Percentiles rank a stretch among this genome's conserved stretches.
phyloP scores from a whole-genome alignment of 805 yeast genomes.

The Hanseniaspora occidentalis region DNA sequence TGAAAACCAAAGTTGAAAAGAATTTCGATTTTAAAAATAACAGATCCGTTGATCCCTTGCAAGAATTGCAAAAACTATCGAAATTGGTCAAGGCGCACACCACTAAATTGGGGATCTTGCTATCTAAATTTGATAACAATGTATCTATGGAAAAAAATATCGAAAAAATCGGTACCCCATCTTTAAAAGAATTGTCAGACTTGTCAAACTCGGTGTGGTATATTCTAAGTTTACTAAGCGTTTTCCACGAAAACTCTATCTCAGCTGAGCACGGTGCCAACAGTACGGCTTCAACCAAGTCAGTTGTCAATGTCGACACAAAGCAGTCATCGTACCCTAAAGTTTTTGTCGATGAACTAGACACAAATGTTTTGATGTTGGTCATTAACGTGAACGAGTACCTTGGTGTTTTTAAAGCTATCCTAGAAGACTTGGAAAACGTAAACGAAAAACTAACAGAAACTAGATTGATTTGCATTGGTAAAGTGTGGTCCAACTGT shows the following conservation, averaged over 20 bases:
- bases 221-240: slow-evolving; percentile 17
- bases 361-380: slow-evolving; percentile 12
- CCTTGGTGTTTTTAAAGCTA: slow-evolving; percentile 13
- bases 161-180: slow-evolving; percentile 3
- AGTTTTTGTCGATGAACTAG: slow-evolving; percentile 14
- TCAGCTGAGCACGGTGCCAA: neutral
- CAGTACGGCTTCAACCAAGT: no score
- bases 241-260: slow-evolving; percentile 15
- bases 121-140: slow-evolving; percentile 2
- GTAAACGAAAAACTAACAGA: slow-evolving; percentile 13
- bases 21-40: neutral
- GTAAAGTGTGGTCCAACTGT: slow-evolving; percentile 61
- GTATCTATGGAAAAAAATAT: neutral
- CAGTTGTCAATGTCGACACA: no score
- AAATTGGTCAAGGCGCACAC: slow-evolving; percentile 58
- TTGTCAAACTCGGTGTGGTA: slow-evolving; percentile 18
- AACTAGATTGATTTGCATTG: slow-evolving; percentile 45
- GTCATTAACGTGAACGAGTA: slow-evolving; percentile 14
- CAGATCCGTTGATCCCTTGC: slow-evolving; percentile 6
- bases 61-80: slow-evolving; percentile 47
- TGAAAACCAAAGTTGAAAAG: neutral
- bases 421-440: slow-evolving; percentile 5
- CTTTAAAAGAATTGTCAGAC: slow-evolving; percentile 18
- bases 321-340: no score
- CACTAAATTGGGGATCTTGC: slow-evolving; percentile 43